Base-by-base conservation (phyloP, 2,329 filamentous ascomycete genomes). In the Ambrosiella beaveri region DNA sequence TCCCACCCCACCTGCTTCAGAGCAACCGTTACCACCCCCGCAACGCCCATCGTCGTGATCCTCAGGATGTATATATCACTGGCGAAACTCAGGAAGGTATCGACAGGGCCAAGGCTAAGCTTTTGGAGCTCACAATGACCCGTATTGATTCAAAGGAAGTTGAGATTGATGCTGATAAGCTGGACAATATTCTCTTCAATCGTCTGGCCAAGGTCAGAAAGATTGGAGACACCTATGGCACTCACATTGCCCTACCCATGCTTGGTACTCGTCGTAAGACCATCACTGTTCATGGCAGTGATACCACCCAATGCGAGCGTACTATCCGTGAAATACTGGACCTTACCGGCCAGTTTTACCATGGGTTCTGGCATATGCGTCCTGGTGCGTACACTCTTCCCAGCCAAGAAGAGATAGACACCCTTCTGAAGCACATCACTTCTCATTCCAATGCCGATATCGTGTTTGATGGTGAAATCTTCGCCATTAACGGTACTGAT, bases 341-440 rank as follows among this genome's bases (percentile, higher is more conserved):
- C 65, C 73, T 97, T 86, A 89, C 90, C 63, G 90, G 91, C 40
- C 93, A 98, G 72, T 98, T 97, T 70, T 98, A 98, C 72, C 93
- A 88, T 67, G 90, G 90, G 19, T 89, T 88, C 9, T 98, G 93
- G 91, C 95, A 88, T 79, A 85, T 60, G 59, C 59, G 59, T 17
- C 59, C 59, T 38, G 59, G 59, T 6, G 35, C 59, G 7, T 60
- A 60, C 52, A 51, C 44, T 7, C 50, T 60, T 11, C 59, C 59
- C 41, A 39, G 47, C 17, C 47, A 54, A 19, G 50, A 57, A 12
- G 40, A 56, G 19, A 56, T 57, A 12, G 52, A 55, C 7, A 47
- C 38, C n/a, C 95, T 97, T 83, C 79, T 98, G 12, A 86, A 87
- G 13, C 90, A 97, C 65, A 95, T 98, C 62, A 97, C 90, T 68